phyloP scores from a whole-genome alignment of 331 rosid species.

The Malus hybrid region DNA sequence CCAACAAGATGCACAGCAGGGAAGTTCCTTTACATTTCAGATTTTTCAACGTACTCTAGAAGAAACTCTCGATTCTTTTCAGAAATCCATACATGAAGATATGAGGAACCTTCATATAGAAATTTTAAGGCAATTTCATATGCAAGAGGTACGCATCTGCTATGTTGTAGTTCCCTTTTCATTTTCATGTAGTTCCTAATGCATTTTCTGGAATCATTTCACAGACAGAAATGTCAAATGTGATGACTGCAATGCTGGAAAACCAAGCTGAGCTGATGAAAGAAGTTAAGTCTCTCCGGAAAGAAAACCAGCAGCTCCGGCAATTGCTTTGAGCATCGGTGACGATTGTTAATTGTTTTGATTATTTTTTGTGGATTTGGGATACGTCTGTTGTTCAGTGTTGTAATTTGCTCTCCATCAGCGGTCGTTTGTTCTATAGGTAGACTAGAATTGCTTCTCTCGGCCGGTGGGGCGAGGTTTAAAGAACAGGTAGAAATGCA shows the following conservation, averaged over 20 bases:
- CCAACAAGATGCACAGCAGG: conserved; percentile 68
- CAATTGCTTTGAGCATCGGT: conserved; percentile 61
- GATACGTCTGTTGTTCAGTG: conserved; percentile 11
- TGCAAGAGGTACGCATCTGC: conserved; percentile 72
- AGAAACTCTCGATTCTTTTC: conserved; percentile 77
- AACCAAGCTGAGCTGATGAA: conserved; percentile 86
- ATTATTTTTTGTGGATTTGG: conserved; percentile 14
- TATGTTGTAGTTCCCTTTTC: neutral
- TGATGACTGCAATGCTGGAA: conserved; percentile 58
- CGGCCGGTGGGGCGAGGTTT: conserved; percentile 14
- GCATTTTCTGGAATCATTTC: conserved; percentile 14
- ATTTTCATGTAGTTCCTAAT: neutral
- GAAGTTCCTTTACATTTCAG: conserved; percentile 79
- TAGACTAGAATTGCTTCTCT: conserved; percentile 19
- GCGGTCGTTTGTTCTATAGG: conserved; percentile 6
- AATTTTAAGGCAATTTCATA: conserved; percentile 81
- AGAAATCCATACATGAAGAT: conserved; percentile 85
- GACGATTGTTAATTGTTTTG: neutral
- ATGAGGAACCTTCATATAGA: conserved; percentile 96
- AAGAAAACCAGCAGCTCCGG: conserved; percentile 84
- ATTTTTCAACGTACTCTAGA: conserved; percentile 87
- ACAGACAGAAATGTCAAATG: conserved; percentile 63
- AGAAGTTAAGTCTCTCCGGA: conserved; percentile 74
- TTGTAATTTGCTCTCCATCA: conserved; percentile 9
- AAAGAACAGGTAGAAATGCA: conserved; percentile 10